Evolutionary conservation across 192 early-diverging fungal genomes (phyloP).

Genomic region (Pilaira anomala): DNA sequence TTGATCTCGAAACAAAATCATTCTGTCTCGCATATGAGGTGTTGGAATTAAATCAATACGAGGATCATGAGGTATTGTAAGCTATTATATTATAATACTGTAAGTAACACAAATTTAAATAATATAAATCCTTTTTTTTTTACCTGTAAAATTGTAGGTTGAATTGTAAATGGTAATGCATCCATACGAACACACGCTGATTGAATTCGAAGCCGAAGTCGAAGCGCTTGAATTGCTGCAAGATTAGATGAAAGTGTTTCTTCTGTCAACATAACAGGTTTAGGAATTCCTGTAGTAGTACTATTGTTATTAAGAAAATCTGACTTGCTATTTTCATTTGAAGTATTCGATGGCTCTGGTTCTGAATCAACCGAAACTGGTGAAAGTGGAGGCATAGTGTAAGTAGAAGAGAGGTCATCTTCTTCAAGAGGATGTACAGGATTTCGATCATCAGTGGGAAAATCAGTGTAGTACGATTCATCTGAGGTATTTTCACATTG

Average conservation of each 20-base stretch:
- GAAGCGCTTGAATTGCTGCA: constrained; percentile 31
- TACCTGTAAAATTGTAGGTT: constrained; percentile 37
- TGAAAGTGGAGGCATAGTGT: constrained; percentile 6
- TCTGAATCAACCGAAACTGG: constrained; percentile 2
- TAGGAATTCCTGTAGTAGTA: too few relatives aligned
- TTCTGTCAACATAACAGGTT: constrained; percentile 12
- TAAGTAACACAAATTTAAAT: background rate
- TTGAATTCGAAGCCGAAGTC: constrained; percentile 24
- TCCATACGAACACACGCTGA: constrained; percentile 21
- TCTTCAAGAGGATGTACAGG: constrained; percentile 5
- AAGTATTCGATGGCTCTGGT: too few relatives aligned
- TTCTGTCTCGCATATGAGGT: constrained; percentile 38
- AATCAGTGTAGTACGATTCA: background rate
- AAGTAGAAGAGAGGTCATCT: background rate
- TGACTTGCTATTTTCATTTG: too few relatives aligned
- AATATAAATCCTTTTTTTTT: background rate
- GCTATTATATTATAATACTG: constrained; percentile 5
- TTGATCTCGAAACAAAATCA: constrained; percentile 39
- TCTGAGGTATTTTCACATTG: background rate
- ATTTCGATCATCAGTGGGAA: constrained; percentile 14
- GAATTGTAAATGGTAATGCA: constrained; percentile 9
- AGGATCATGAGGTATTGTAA: constrained; percentile 39
- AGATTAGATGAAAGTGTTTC: constrained; percentile 19
- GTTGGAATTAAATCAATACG: constrained; percentile 39
- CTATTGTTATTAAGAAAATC: too few relatives aligned